These are phyloP conservation scores for Xylaria intraflava DNA, from an alignment of 495 filamentous ascomycete species.

Conservation along the genomic window DNA sequence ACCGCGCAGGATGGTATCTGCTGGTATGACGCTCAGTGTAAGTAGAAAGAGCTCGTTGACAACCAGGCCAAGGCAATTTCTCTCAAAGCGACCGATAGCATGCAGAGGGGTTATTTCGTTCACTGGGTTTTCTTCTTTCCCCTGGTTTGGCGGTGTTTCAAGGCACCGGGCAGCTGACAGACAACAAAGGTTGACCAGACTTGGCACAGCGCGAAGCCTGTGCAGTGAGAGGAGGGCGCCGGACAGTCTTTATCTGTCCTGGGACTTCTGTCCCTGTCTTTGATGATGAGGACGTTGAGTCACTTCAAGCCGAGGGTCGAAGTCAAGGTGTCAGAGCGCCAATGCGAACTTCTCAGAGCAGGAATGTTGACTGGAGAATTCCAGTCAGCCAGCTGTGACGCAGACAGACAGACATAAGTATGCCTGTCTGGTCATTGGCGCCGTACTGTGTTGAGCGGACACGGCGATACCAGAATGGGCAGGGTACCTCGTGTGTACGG, in stretches of 20 bases:
- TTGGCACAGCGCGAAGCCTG: not conserved
- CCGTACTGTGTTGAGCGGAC: too few species aligned
- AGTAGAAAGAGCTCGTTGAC: not conserved
- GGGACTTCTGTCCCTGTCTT: not conserved
- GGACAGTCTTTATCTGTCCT: not conserved
- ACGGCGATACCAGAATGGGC: too few species aligned
- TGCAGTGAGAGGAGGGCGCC: not conserved
- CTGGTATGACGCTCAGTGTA: not conserved
- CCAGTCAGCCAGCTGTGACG: not conserved
- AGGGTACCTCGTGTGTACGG: too few species aligned
- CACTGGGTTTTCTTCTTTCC: not conserved
- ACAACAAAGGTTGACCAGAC: not conserved
- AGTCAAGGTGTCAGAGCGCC: not conserved
- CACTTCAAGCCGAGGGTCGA: not conserved
- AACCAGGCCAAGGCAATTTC: not conserved
- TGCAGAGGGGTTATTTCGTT: not conserved
- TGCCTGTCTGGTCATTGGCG: not conserved
- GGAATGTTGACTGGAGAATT: slow-evolving; percentile 6
- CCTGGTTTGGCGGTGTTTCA: not conserved
- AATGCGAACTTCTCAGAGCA: not conserved
- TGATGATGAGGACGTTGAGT: not conserved
- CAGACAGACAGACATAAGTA: not conserved
- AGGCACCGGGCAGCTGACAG: not conserved
- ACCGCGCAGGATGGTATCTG: not conserved
- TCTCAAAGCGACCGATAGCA: not conserved